Percentiles rank a stretch among this genome's conserved stretches.
Conservation (phyloP, 345 rosid genomes). For the Crucihimalaya himalaica region DNA sequence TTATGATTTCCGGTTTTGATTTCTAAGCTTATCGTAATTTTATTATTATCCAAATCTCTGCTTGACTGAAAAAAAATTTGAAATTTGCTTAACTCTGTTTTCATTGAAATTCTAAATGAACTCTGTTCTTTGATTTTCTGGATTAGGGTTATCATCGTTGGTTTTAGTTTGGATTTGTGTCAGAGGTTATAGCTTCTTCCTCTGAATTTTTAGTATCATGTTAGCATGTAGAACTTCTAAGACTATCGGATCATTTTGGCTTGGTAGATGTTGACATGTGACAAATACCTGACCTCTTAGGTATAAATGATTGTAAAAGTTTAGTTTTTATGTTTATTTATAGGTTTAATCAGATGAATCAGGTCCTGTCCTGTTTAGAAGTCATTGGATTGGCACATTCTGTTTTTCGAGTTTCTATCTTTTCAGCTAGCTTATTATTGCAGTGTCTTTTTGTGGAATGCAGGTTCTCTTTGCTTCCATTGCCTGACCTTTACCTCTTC, state of each 20-base stretch:
- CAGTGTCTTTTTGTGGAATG: not conserved
- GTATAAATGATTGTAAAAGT: not conserved
- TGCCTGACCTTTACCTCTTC: constrained; percentile 5
- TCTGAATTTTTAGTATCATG: not conserved
- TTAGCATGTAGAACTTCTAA: not conserved
- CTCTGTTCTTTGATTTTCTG: not conserved
- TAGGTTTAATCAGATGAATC: not conserved
- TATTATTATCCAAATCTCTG: not conserved
- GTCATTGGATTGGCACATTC: not conserved
- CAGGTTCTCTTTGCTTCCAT: constrained; percentile 17
- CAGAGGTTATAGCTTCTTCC: not conserved
- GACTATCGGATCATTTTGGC: not conserved
- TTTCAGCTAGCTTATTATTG: not conserved
- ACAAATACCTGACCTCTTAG: not conserved
- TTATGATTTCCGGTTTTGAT: not conserved
- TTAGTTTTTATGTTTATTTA: not conserved
- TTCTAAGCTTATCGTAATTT: not conserved
- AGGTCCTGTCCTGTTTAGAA: not conserved
- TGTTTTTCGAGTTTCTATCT: not conserved
- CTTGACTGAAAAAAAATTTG: not conserved
- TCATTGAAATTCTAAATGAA: not conserved
- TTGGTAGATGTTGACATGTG: not conserved
- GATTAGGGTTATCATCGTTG: not conserved
- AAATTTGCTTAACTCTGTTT: not conserved
- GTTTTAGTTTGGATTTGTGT: not conserved